Evolutionary conservation across 2,329 filamentous ascomycete genomes (phyloP).

Genomic region (Penicillium fuscoglaucum): DNA sequence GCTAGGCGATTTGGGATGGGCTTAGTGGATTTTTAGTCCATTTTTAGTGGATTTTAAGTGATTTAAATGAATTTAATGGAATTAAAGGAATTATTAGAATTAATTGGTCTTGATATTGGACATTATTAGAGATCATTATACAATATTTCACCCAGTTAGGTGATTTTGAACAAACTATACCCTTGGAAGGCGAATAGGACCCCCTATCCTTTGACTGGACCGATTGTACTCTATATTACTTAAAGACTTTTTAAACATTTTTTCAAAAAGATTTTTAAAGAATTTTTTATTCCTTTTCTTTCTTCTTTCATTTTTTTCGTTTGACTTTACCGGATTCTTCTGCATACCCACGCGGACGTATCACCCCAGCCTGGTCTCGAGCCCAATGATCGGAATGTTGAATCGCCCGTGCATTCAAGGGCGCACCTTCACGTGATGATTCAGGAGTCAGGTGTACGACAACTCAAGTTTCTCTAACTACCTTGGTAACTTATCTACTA

Average conservation of each 20-base stretch:
- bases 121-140: not conserved
- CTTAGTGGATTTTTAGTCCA: not conserved
- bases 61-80: not conserved
- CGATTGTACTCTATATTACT: not conserved
- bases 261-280: no score
- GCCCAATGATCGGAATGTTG: constrained; percentile 1
- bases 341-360: constrained; percentile 5
- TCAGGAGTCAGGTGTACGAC: constrained; percentile 1
- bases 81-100: not conserved
- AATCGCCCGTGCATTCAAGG: constrained; percentile 3
- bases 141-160: not conserved
- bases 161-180: not conserved
- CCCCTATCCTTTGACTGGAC: not conserved
- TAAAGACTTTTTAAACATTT: not conserved
- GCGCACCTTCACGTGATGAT: not conserved
- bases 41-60: not conserved
- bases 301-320: not conserved
- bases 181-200: not conserved
- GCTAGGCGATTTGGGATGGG: not conserved
- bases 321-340: not conserved
- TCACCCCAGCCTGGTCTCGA: not conserved
- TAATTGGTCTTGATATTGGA: not conserved
- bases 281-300: not conserved
- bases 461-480: not conserved
- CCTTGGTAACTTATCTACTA: not conserved